A percentile compares a stretch with the other conserved stretches of the same genome.
These are phyloP conservation scores for Mycogone perniciosa DNA, from an alignment of 2,329 filamentous ascomycete genomes.

Conservation along the genomic window DNA sequence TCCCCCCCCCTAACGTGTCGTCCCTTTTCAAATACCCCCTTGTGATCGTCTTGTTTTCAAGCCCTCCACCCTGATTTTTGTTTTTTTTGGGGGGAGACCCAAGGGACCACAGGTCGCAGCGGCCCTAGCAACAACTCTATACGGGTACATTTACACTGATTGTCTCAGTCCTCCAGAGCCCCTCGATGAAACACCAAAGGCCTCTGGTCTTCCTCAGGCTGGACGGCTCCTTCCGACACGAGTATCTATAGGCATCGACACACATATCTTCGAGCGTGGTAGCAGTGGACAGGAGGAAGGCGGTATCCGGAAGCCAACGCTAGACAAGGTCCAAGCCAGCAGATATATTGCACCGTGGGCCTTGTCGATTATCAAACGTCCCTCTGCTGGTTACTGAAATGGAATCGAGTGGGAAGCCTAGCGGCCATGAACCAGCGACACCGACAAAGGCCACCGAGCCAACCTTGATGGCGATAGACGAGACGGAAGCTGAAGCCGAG, in stretches of 20 bases:
- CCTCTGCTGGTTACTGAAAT: conserved; percentile 23
- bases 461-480: conserved; percentile 16
- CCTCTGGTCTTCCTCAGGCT: conserved; percentile 14
- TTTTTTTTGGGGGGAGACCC: background rate
- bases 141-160: conserved; percentile 2
- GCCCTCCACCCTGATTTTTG: background rate
- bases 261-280: conserved; percentile 2
- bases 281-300: conserved; percentile 9
- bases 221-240: conserved; percentile 8
- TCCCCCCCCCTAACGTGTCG: background rate
- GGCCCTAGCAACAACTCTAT: background rate
- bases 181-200: conserved; percentile 22
- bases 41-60: background rate
- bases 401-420: conserved; percentile 21
- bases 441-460: conserved; percentile 15
- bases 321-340: conserved; percentile 8
- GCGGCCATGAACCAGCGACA: conserved; percentile 23
- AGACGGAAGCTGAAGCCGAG: conserved; percentile 19
- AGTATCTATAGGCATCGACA: background rate
- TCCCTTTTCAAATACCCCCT: background rate
- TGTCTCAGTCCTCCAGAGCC: conserved; percentile 15
- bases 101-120: background rate
- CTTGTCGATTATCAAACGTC: conserved; percentile 22
- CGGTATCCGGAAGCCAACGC: conserved; percentile 4
- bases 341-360: conserved; percentile 19